Conservation (phyloP, 1,284 basidiomycete genomes). For the Exsudoporus floridanus region DNA sequence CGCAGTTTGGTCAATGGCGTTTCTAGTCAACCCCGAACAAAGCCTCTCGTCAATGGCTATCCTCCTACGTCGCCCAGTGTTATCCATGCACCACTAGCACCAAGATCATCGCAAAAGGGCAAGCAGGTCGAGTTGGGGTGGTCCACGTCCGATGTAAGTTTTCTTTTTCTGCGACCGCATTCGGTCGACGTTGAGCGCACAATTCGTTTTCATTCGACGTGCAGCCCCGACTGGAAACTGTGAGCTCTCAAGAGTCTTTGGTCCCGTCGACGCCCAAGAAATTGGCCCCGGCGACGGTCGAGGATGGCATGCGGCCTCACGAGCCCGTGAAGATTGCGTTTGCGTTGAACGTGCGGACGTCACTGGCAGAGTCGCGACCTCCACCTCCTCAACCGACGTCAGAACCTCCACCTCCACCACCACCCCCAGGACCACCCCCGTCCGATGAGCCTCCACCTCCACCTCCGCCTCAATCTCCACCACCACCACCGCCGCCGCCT, state of each 20-base stretch:
- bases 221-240: constrained; percentile 14
- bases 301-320: constrained; percentile 28
- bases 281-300: constrained; percentile 17
- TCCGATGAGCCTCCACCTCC: constrained; percentile 24
- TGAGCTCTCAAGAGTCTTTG: constrained; percentile 13
- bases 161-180: background rate
- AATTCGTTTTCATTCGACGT: constrained; percentile 7
- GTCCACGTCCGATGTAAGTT: constrained; percentile 23
- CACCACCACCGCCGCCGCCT: constrained; percentile 12
- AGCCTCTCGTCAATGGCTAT: constrained; percentile 31
- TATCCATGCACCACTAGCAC: constrained; percentile 12
- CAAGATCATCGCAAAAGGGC: constrained; percentile 29
- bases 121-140: constrained; percentile 24
- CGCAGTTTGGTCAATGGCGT: constrained; percentile 35
- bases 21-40: constrained; percentile 21
- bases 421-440: constrained; percentile 31
- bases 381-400: constrained; percentile 31
- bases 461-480: constrained; percentile 23
- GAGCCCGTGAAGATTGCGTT: constrained; percentile 37
- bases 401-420: constrained; percentile 33
- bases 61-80: constrained; percentile 21
- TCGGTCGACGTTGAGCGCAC: background rate
- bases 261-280: constrained; percentile 14
- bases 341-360: constrained; percentile 29
- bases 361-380: constrained; percentile 26